phyloP scores from a whole-genome alignment of 768 basidiomycete genomes.

The Agrocybe praecox region DNA sequence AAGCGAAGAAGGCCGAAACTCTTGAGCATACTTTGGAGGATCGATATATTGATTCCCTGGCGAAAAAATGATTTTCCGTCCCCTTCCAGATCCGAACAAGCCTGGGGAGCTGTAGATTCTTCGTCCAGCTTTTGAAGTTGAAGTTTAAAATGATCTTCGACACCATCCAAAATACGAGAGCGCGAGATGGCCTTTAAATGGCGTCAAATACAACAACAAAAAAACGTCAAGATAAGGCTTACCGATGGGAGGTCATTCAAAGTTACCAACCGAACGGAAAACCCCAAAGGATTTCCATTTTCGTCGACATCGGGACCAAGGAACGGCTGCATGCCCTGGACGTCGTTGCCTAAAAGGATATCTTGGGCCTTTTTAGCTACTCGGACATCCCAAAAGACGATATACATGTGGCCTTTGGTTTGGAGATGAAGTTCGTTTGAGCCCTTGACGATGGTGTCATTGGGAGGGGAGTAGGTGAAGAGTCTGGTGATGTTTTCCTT shows the following conservation, averaged over 20 bases:
- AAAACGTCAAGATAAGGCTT: constrained; percentile 13
- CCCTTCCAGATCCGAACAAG: too few relatives aligned
- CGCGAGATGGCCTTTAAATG: constrained; percentile 54
- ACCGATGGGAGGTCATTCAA: constrained; percentile 50
- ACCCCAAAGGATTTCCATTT: constrained; percentile 26
- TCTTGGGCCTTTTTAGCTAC: constrained; percentile 50
- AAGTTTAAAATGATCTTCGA: constrained; percentile 48
- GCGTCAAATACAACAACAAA: constrained; percentile 1
- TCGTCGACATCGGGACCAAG: constrained; percentile 26
- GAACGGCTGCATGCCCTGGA: constrained; percentile 29
- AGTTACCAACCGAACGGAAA: constrained; percentile 47
- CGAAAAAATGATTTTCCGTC: constrained; percentile 2
- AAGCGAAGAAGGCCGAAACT: constrained; percentile 36
- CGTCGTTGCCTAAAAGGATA: constrained; percentile 34
- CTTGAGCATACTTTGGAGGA: constrained; percentile 33
- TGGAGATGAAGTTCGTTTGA: constrained; percentile 55
- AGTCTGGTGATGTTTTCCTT: not conserved
- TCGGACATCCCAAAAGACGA: constrained; percentile 65
- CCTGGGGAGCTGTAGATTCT: not conserved
- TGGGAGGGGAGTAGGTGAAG: not conserved
- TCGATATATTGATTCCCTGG: constrained; percentile 22
- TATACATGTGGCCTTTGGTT: constrained; percentile 53
- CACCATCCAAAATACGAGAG: constrained; percentile 51
- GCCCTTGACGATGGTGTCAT: constrained; percentile 34
- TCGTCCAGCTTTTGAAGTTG: constrained; percentile 27